phyloP scores from a whole-genome alignment of 2,329 filamentous ascomycete species.

The Colletotrichum costaricense region DNA sequence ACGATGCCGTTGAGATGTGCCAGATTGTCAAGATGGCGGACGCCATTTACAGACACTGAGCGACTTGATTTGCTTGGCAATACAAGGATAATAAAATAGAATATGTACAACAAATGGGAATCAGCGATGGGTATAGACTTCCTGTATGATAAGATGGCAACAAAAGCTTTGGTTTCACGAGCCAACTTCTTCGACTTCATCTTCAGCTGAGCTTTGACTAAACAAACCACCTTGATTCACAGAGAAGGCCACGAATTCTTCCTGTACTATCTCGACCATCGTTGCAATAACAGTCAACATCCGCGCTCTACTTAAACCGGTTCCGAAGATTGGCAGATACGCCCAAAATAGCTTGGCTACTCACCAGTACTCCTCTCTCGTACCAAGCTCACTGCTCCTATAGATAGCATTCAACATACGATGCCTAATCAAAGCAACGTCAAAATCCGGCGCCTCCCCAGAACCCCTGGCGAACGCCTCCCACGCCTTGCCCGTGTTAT shows the following conservation, averaged over 20 bases:
- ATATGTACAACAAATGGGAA: not conserved
- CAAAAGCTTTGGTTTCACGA: not conserved
- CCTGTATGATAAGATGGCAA: not conserved
- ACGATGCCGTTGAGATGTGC: constrained; percentile 89
- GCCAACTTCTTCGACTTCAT: not conserved
- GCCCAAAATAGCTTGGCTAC: not conserved
- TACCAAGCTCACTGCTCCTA: not conserved
- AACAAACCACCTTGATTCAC: not conserved
- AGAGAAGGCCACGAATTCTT: not conserved
- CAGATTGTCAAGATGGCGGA: constrained; percentile 89
- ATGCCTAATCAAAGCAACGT: not conserved
- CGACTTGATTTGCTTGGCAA: not conserved
- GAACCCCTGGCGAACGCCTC: not conserved
- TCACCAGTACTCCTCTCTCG: not conserved
- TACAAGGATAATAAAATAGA: not conserved
- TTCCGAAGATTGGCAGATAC: not conserved
- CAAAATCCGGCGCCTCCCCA: not conserved
- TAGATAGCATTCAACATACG: not conserved
- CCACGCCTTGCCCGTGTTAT: not conserved
- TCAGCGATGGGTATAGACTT: not conserved
- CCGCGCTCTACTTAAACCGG: not conserved
- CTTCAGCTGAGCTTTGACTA: not conserved
- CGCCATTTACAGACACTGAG: constrained; percentile 80
- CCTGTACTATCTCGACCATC: not conserved
- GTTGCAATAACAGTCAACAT: not conserved